Evolutionary conservation across 192 early-diverging fungal genomes (phyloP), one percentile per base, ranked within the genome.

Genomic region (Oehlia diaphana): DNA sequence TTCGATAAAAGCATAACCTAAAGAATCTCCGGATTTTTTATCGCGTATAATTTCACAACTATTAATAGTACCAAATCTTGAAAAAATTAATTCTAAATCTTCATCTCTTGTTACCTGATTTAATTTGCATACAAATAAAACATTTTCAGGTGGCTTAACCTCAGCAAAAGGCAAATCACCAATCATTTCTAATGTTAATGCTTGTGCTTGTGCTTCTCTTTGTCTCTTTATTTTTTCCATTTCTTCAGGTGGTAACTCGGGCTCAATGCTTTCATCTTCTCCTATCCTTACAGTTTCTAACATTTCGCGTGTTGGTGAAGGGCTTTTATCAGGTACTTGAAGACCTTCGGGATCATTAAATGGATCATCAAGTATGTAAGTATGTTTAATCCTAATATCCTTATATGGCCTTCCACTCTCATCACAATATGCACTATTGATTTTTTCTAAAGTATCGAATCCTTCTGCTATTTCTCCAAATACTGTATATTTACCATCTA

Each of bases 121-220:
- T 63, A 98, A 88, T 77, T 96, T 95, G 72, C 97, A 98, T 2
- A 99, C 96, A 88, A 99, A 99, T 3, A 99, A 78, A 2, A 99
- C 92, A 83, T 97, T 97, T 77, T 99, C 98, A 9, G 97, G 96
- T 6, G 98, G 98, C 79, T 95, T 95, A 53, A 99, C 92, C 74
- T 99, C 97, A 26, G 97, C 97, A 86, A 94, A 96, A 9, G 97
- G 97, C 14, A 99, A 83, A 81, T 99, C 97, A 3, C 97, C 97
- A 9, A 99, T 91, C 95, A 99, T 97, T 84, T 99, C 97, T 47
- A 99, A 86, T 2, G 96, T 97, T n/a, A 99, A 83, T 9, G 96
- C 95, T 8, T 94, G 90, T 1, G 97, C 95, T 26, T 89, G 87
- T 2, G 96, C 95, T 83, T 98, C 92, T 35, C 84, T 86, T 68